Evolutionary conservation across 192 early-diverging fungal species (phyloP), one percentile per base, ranked within the genome.

Genomic region (Gamsiella multidivaricata): DNA sequence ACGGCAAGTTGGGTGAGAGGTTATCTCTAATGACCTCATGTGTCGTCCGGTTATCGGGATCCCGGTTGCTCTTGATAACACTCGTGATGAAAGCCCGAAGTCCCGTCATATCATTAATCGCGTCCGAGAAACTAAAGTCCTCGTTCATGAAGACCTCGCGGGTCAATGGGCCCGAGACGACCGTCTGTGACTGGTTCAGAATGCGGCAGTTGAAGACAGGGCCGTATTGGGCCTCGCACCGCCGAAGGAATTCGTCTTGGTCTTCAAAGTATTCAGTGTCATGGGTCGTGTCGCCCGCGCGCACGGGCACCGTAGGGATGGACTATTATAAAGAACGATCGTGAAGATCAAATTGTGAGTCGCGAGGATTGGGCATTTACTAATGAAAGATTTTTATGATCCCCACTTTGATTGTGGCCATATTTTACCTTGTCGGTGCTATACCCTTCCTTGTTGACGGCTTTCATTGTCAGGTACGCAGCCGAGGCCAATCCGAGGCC

Each of bases 111-210:
- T 55, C 36, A 31, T 72, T 61, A 1, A 76, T 28, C 1, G 80
- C 53, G 28, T 69, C 65, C 3, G 23, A 20, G 17, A 64, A 68
- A n/a, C 33, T 61, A n/a, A 81, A 76, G 18, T 58, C 14, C 10
- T 81, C 68, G 26, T 60, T 76, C 72, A 75, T 70, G 29, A 81
- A 81, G 14, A 81, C 57, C 41, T 81, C 80, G 3, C 80, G 72
- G 18, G 70, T 49, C 17, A 69, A 43, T 1, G 61, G 47, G 15
- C 72, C 80, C 5, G 71, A 76, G 39, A 81, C 59, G 8, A 66
- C 60, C 0, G 68, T 81, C 0, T 76, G 11, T 17, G 54, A 25
- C 50, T 70, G 59, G 15, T 60, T 65, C n/a, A 61, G 15, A 28
- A 34, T 43, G 0, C 34, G 36, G 41, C 41, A 15, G 17, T 70